Conservation (phyloP, 2,329 filamentous ascomycete species). For the Penicillium sp. region DNA sequence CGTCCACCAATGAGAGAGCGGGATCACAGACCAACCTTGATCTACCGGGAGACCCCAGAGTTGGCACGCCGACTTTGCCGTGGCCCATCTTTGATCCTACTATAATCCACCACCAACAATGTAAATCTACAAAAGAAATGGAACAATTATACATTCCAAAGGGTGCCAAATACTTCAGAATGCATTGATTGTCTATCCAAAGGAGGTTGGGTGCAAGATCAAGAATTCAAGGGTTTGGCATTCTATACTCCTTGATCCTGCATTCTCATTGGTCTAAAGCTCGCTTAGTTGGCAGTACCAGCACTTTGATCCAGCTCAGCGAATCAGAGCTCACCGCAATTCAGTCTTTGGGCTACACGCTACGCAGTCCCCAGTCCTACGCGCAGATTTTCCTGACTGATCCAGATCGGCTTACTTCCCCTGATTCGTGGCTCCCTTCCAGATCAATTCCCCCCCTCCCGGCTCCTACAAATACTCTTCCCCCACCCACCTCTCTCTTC, state of each 20-base stretch:
- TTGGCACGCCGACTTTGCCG: slow-evolving; percentile 20
- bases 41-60: slow-evolving; percentile 23
- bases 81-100: slow-evolving; percentile 22
- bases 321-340: slow-evolving; percentile 21
- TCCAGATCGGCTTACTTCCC: slow-evolving; percentile 15
- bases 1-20: slow-evolving; percentile 31
- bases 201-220: slow-evolving; percentile 29
- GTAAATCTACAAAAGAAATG: slow-evolving; percentile 8
- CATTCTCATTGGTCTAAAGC: slow-evolving; percentile 28
- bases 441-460: slow-evolving; percentile 31
- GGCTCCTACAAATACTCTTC: slow-evolving; percentile 36
- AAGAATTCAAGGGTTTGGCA: slow-evolving; percentile 21
- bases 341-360: slow-evolving; percentile 27
- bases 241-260: slow-evolving; percentile 33
- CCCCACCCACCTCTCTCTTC: slow-evolving; percentile 34
- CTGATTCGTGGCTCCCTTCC: slow-evolving; percentile 21
- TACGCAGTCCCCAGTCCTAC: slow-evolving; percentile 16
- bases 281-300: slow-evolving; percentile 29
- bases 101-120: slow-evolving; percentile 14
- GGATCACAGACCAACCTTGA: slow-evolving; percentile 25
- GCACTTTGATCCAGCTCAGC: slow-evolving; percentile 8
- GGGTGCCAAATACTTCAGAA: slow-evolving; percentile 11
- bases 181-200: slow-evolving; percentile 12
- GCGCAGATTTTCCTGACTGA: slow-evolving; percentile 12
- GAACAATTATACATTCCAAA: slow-evolving; percentile 13